Percentiles rank a stretch among this genome's conserved stretches.
These are phyloP conservation scores for Russula olivacea DNA, from an alignment of 768 basidiomycete species.

Conservation along the genomic window DNA sequence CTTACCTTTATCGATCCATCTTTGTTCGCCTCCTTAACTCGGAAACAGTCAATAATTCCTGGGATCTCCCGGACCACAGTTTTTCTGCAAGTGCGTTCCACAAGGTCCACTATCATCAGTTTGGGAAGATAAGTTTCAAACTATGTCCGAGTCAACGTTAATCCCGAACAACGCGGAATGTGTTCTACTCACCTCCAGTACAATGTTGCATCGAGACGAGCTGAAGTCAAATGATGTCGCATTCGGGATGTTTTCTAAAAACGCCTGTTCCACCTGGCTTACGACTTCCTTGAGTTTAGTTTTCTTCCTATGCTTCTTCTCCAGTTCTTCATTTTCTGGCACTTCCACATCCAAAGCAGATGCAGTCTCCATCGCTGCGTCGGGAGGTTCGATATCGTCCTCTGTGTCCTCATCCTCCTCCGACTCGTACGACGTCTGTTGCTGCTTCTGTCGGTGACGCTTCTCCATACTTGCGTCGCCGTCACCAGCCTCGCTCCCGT, in stretches of 20 bases:
- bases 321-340: conserved; percentile 33
- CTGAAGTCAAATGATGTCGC: conserved; percentile 73
- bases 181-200: conserved; percentile 62
- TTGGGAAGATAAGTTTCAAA: conserved; percentile 88
- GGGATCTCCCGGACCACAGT: conserved; percentile 88
- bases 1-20: conserved; percentile 48
- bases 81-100: conserved; percentile 79
- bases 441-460: conserved; percentile 60
- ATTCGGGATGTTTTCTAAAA: conserved; percentile 53
- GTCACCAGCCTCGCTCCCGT: conserved; percentile 71
- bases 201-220: conserved; percentile 62
- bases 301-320: conserved; percentile 31
- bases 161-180: neutral
- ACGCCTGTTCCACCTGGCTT: conserved; percentile 43
- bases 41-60: conserved; percentile 84
- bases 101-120: conserved; percentile 85
- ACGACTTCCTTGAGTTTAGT: conserved; percentile 37
- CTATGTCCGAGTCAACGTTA: conserved; percentile 37
- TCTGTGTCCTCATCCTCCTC: conserved; percentile 58
- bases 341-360: conserved; percentile 42
- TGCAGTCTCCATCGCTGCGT: conserved; percentile 55
- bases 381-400: conserved; percentile 45
- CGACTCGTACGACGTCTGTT: conserved; percentile 71
- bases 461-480: conserved; percentile 80
- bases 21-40: conserved; percentile 53